Percentiles rank a stretch among this genome's conserved stretches.
These are phyloP conservation scores for Phoenix roebelenii DNA, from an alignment of 176 grass and related monocot genomes.

Conservation along the genomic window DNA sequence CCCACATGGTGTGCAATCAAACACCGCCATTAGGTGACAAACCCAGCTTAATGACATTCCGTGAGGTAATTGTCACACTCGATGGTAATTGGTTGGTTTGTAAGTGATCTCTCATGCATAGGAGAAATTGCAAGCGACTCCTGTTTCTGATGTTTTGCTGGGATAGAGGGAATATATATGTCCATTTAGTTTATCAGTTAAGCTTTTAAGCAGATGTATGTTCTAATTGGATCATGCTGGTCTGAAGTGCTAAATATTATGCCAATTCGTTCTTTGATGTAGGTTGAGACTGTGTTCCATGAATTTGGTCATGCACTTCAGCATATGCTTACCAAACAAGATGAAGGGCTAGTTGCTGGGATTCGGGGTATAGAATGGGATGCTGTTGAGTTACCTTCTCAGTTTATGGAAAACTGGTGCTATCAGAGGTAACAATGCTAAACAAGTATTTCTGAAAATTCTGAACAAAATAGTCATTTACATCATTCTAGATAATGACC, in stretches of 20 bases:
- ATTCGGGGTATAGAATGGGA: slow-evolving; percentile 98
- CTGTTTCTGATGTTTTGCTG: too few species aligned
- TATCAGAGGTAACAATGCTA: slow-evolving; percentile 65
- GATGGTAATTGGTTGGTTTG: background rate
- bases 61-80: slow-evolving; percentile 49
- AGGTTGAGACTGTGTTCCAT: slow-evolving; percentile 99
- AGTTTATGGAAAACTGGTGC: slow-evolving; percentile 99
- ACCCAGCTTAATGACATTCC: slow-evolving; percentile 98
- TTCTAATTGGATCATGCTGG: too few species aligned
- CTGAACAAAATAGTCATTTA: too few species aligned
- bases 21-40: slow-evolving; percentile 88
- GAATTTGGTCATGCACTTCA: slow-evolving; percentile 99
- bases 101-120: background rate
- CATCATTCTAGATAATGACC: too few species aligned
- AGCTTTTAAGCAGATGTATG: too few species aligned
- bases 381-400: slow-evolving; percentile 93
- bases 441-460: slow-evolving; percentile 7
- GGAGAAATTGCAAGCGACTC: too few species aligned
- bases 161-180: too few species aligned
- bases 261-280: slow-evolving; percentile 6
- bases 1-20: slow-evolving; percentile 97
- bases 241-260: too few species aligned
- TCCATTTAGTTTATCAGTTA: too few species aligned
- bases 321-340: slow-evolving; percentile 97
- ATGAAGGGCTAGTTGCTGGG: slow-evolving; percentile 87